Evolutionary conservation across 2,329 filamentous ascomycete species (phyloP).

Genomic region (Alternaria sp.): DNA sequence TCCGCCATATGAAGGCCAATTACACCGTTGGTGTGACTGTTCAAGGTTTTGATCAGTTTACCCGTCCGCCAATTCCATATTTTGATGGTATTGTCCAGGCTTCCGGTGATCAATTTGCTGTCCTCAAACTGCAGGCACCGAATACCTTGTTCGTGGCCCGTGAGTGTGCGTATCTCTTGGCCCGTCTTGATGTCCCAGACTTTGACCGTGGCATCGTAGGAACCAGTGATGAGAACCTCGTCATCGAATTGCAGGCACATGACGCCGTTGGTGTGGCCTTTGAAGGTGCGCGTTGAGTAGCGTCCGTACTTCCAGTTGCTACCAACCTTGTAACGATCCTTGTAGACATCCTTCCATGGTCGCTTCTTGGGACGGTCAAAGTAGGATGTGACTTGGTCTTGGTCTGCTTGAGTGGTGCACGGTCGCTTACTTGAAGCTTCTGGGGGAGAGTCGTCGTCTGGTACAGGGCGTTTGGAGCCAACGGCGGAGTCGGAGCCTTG

Average conservation of each 20-base stretch:
- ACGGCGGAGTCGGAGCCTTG: slow-evolving; percentile 28
- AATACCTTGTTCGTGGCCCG: slow-evolving; percentile 83
- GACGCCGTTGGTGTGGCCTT: slow-evolving; percentile 86
- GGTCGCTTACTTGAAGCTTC: slow-evolving; percentile 46
- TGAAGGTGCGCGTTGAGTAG: slow-evolving; percentile 83
- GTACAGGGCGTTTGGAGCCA: slow-evolving; percentile 42
- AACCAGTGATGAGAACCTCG: slow-evolving; percentile 89
- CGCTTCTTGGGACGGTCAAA: slow-evolving; percentile 62
- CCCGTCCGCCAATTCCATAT: slow-evolving; percentile 98
- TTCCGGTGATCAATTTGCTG: slow-evolving; percentile 87
- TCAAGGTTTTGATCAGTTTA: slow-evolving; percentile 80
- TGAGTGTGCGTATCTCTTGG: slow-evolving; percentile 82
- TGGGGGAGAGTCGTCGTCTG: slow-evolving; percentile 36
- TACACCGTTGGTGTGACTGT: slow-evolving; percentile 81
- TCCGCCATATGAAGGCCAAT: slow-evolving; percentile 88
- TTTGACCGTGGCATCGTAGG: slow-evolving; percentile 93
- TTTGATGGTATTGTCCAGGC: slow-evolving; percentile 84
- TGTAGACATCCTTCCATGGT: slow-evolving; percentile 97
- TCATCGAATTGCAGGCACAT: slow-evolving; percentile 85
- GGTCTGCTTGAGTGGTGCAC: slow-evolving; percentile 37
- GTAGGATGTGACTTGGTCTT: slow-evolving; percentile 55
- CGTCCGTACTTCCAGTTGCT: slow-evolving; percentile 98
- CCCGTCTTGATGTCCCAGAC: slow-evolving; percentile 95
- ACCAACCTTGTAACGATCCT: slow-evolving; percentile 92
- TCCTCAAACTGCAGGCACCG: slow-evolving; percentile 93